Percentiles rank a stretch among this genome's conserved stretches.
Conservation (phyloP, 306 rosid species). For the Hylodesmum podocarpum region DNA sequence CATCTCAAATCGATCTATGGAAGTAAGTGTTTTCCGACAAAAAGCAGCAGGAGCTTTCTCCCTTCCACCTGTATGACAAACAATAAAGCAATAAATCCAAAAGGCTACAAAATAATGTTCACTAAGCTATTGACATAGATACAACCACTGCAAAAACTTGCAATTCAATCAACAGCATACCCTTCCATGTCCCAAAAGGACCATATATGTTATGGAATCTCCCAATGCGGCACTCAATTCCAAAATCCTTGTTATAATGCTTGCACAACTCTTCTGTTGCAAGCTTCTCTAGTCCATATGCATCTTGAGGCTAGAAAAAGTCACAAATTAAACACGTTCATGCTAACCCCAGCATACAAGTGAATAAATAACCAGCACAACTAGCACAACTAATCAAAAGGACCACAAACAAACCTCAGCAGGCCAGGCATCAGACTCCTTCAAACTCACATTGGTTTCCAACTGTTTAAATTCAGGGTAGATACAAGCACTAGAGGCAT, state of each 20-base stretch:
- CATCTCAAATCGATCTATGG: constrained; percentile 91
- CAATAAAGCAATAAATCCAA: constrained; percentile 19
- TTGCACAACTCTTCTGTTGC: constrained; percentile 99
- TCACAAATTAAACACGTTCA: constrained; percentile 12
- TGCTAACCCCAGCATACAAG: not conserved
- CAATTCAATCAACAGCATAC: constrained; percentile 39
- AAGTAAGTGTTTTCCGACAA: constrained; percentile 78
- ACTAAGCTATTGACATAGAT: not conserved
- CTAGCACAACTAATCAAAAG: constrained; percentile 1
- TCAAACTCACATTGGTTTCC: constrained; percentile 96
- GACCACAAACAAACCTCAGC: constrained; percentile 76
- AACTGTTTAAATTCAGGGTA: constrained; percentile 96
- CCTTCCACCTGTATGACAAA: constrained; percentile 75
- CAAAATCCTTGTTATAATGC: constrained; percentile 92
- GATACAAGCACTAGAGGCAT: constrained; percentile 99
- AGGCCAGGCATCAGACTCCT: constrained; percentile 99
- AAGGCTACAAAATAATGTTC: constrained; percentile 4
- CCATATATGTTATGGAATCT: constrained; percentile 98
- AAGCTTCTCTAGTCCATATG: constrained; percentile 98
- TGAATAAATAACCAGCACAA: not conserved
- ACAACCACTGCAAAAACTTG: not conserved
- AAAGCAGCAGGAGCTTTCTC: constrained; percentile 99
- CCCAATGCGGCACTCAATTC: constrained; percentile 93
- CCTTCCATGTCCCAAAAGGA: constrained; percentile 99
- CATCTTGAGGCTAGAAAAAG: constrained; percentile 91